These are phyloP conservation scores for Termitomyces sp. DNA, from an alignment of 768 basidiomycete species.

Conservation along the genomic window DNA sequence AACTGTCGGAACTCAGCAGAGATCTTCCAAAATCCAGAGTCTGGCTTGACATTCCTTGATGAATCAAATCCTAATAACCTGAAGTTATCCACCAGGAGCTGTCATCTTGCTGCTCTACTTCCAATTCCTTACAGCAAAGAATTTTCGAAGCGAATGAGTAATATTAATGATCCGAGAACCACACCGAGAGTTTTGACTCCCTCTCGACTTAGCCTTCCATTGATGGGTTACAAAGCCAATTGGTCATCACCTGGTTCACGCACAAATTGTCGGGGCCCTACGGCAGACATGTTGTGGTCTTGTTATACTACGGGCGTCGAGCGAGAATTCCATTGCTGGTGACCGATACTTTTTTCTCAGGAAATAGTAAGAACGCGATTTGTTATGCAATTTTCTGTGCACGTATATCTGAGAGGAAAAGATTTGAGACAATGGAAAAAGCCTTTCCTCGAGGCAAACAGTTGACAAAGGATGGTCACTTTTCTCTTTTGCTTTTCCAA, in stretches of 20 bases:
- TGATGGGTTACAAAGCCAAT: background rate
- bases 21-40: background rate
- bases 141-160: background rate
- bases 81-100: too few relatives aligned
- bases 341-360: too few relatives aligned
- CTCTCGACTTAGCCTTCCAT: background rate
- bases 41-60: background rate
- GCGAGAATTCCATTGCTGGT: background rate
- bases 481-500: too few relatives aligned
- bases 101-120: too few relatives aligned
- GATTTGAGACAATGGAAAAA: too few relatives aligned
- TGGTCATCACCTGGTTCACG: background rate
- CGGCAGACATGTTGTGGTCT: background rate
- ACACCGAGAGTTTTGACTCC: background rate
- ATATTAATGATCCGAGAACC: background rate
- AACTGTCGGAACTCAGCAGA: too few relatives aligned
- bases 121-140: background rate
- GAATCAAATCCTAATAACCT: background rate
- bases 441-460: too few relatives aligned
- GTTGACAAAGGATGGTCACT: too few relatives aligned
- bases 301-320: background rate
- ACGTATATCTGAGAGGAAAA: too few relatives aligned
- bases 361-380: too few relatives aligned
- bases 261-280: background rate
- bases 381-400: too few relatives aligned